Conservation (phyloP, 768 basidiomycete species). For the Phanerodontia chrysosporium region DNA sequence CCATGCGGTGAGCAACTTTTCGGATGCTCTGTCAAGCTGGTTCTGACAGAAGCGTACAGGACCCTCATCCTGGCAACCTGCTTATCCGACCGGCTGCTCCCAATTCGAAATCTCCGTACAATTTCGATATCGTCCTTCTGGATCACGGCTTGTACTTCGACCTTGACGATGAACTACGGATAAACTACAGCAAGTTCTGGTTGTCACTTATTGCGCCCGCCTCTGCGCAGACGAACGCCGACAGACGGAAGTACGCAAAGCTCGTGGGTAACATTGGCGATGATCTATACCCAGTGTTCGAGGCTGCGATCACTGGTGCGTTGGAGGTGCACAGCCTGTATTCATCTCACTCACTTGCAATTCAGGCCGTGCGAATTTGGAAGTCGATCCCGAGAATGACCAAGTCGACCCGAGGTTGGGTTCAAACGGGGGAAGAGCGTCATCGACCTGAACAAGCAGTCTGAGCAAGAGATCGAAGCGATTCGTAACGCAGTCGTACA, state of each 20-base stretch:
- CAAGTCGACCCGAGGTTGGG: conserved; percentile 29
- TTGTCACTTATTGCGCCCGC: conserved; percentile 77
- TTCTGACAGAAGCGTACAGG: conserved; percentile 38
- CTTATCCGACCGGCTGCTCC: conserved; percentile 74
- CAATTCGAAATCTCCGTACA: conserved; percentile 73
- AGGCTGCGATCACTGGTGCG: conserved; percentile 85
- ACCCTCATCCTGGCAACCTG: conserved; percentile 90
- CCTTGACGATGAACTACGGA: conserved; percentile 70
- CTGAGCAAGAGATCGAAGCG: conserved; percentile 72
- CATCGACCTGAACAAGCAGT: conserved; percentile 70
- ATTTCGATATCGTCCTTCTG: conserved; percentile 92
- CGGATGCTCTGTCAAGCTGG: not conserved
- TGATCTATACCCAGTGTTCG: conserved; percentile 92
- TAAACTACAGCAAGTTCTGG: conserved; percentile 89
- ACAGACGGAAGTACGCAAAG: conserved; percentile 83
- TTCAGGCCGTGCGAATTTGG: conserved; percentile 64
- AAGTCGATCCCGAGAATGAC: conserved; percentile 52
- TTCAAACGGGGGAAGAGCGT: conserved; percentile 69
- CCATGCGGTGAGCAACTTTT: conserved; percentile 54
- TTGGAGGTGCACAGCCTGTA: not conserved
- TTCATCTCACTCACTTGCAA: conserved; percentile 3
- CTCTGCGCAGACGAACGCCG: conserved; percentile 55
- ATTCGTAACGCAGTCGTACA: conserved; percentile 81
- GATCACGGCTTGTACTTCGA: conserved; percentile 97
- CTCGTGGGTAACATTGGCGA: conserved; percentile 88